Evolutionary conservation across 225 moss, liverwort and hornwort species (phyloP).

Genomic region (Bryoerythrophyllum caledonicum): DNA sequence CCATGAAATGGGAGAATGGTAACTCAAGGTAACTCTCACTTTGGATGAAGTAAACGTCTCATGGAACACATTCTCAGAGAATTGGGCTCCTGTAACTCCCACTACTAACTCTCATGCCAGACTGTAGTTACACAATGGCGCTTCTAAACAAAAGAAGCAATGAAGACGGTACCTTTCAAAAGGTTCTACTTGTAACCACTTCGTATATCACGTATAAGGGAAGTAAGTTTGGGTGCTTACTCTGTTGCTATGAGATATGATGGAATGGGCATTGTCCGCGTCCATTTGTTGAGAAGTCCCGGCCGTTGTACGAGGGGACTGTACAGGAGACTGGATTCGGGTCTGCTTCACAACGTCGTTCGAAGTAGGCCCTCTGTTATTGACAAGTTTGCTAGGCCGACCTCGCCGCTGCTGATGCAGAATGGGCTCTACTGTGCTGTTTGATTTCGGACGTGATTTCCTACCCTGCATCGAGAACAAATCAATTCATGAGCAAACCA

Average conservation of each 20-base stretch:
- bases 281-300: constrained; percentile 23
- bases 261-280: constrained; percentile 14
- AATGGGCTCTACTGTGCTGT: constrained; percentile 11
- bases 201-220: not conserved
- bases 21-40: too few relatives aligned
- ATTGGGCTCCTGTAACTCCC: too few relatives aligned
- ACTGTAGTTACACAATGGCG: not conserved
- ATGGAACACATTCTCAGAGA: too few relatives aligned
- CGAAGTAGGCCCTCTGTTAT: not conserved
- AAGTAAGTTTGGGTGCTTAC: constrained; percentile 12
- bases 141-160: not conserved
- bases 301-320: constrained; percentile 3
- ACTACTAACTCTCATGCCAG: not conserved
- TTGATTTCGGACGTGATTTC: constrained; percentile 33
- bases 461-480: constrained; percentile 25
- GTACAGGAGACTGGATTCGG: constrained; percentile 6
- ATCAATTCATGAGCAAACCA: not conserved
- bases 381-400: constrained; percentile 20
- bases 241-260: constrained; percentile 26
- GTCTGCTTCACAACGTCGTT: constrained; percentile 18
- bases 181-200: constrained; percentile 4
- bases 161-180: not conserved
- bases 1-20: too few relatives aligned
- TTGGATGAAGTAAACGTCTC: too few relatives aligned
- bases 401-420: constrained; percentile 25